Evolutionary conservation across 345 rosid genomes (phyloP), one percentile per base, ranked within the genome.

Genomic region (Pistacia vera): DNA sequence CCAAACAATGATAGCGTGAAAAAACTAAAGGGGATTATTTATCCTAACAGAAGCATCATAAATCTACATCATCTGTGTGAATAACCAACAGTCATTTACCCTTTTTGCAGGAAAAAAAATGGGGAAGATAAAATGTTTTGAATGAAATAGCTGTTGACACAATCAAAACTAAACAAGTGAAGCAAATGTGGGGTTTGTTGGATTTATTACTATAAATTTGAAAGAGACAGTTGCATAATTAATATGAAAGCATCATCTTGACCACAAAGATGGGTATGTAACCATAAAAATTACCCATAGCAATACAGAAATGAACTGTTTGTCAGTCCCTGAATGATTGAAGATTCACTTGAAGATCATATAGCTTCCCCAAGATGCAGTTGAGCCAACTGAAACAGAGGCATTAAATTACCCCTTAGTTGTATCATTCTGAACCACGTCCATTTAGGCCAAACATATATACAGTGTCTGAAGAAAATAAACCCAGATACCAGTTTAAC

Each of bases 251-350:
- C 75, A 59, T 14, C 46, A 59, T n/a, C 44, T 44, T 14, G 17
- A 71, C 5, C 56, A 59, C 25, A 60, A 25, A 59, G 56, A 11
- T 22, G 56, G 38, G 9, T 3, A 9, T 0, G 55, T 0, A 22
- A 59, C 60, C 3, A 72, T 12, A 25, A 59, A 25, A 72, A 60
- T 71, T 22, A 25, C n/a, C n/a, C 66, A 64, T 35, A 60, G 16
- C 57, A 60, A 72, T 14, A 71, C 8, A 22, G 64, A 11, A 20
- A 9, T 41, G 44, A 25, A 46, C 57, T 60, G 30, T 28, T 60
- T 72, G 56, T 5, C 56, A 60, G 25, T 25, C 36, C 28, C 28
- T 33, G 41, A 72, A 46, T 72, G 57, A 51, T 22, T 71, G 41
- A 25, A 59, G 56, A 59, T 59, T 20, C 33, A 4, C 28, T 25